Conservation (phyloP, 306 rosid genomes). For the Canavalia gladiata region DNA sequence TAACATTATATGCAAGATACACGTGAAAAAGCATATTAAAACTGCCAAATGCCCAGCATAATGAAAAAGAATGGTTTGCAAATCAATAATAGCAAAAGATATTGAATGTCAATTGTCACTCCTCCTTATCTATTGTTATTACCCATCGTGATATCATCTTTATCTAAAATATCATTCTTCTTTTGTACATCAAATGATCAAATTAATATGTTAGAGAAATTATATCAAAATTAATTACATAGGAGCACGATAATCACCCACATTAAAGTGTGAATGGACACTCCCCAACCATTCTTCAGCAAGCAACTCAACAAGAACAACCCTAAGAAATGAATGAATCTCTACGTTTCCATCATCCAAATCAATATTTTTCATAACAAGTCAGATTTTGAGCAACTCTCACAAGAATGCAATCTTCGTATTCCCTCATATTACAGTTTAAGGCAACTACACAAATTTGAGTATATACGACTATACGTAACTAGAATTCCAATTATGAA, state of each 20-base stretch:
- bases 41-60: background rate
- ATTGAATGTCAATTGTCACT: constrained; percentile 4
- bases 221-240: background rate
- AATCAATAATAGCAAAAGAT: background rate
- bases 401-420: background rate
- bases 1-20: background rate
- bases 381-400: constrained; percentile 40
- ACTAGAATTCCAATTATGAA: constrained; percentile 32
- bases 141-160: background rate
- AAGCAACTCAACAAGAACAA: background rate
- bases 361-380: constrained; percentile 35
- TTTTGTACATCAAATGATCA: background rate
- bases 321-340: constrained; percentile 33
- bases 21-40: constrained; percentile 6
- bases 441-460: constrained; percentile 12
- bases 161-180: background rate
- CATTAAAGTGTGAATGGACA: constrained; percentile 7
- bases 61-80: background rate
- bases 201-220: background rate
- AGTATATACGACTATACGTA: background rate
- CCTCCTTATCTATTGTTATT: background rate
- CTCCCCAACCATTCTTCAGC: background rate
- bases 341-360: constrained; percentile 23
- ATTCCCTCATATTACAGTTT: constrained; percentile 37
- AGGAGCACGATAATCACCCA: background rate